phyloP scores from a whole-genome alignment of 2,329 filamentous ascomycete species.

The Diplodia scrobiculata region DNA sequence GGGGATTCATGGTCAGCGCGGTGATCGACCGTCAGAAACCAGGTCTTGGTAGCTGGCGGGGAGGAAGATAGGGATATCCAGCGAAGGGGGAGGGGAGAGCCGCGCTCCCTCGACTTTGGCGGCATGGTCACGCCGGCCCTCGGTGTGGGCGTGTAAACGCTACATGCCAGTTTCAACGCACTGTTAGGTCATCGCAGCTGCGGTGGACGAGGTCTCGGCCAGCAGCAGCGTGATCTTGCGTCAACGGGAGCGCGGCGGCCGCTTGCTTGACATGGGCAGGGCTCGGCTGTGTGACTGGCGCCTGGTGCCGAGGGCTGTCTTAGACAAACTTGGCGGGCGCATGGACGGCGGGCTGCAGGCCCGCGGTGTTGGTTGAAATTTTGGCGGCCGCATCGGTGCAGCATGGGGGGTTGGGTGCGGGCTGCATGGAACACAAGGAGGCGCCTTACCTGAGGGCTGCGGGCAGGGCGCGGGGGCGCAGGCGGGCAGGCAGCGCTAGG shows the following conservation, averaged over 20 bases:
- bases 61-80: slow-evolving; percentile 28
- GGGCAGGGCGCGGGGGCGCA: background rate
- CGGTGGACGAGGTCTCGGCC: slow-evolving; percentile 40
- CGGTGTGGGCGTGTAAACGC: slow-evolving; percentile 31
- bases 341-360: slow-evolving; percentile 25
- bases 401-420: slow-evolving; percentile 24
- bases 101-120: slow-evolving; percentile 12
- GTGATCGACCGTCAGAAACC: slow-evolving; percentile 23
- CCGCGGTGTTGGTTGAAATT: slow-evolving; percentile 25
- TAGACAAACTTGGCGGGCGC: slow-evolving; percentile 34
- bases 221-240: slow-evolving; percentile 32
- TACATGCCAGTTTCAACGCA: slow-evolving; percentile 37
- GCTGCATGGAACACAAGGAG: slow-evolving; percentile 29
- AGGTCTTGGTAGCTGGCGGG: slow-evolving; percentile 8
- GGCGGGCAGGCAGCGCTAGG: slow-evolving; percentile 12
- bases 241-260: slow-evolving; percentile 14
- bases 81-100: slow-evolving; percentile 10
- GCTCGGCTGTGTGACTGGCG: slow-evolving; percentile 41
- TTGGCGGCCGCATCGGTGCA: slow-evolving; percentile 21
- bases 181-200: slow-evolving; percentile 36
- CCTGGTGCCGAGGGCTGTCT: slow-evolving; percentile 40
- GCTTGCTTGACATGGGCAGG: slow-evolving; percentile 18
- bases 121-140: slow-evolving; percentile 26
- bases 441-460: slow-evolving; percentile 24
- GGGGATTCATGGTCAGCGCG: slow-evolving; percentile 45